phyloP scores from a whole-genome alignment of 2,329 filamentous ascomycete species.

The Balansia obtecta region DNA sequence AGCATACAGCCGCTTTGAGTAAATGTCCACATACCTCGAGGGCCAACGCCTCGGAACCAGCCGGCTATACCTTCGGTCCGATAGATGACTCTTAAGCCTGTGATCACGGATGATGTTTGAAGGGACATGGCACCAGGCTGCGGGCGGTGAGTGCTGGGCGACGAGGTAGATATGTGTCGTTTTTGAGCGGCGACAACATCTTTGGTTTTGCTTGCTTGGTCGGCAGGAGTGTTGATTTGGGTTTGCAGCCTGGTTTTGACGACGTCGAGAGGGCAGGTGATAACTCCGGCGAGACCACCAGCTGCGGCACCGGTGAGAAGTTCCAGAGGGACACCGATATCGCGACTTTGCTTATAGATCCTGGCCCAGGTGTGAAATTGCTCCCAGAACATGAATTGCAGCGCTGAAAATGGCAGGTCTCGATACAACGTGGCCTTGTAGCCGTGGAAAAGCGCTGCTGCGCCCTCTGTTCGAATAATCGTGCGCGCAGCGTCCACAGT shows the following conservation, averaged over 20 bases:
- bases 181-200: conserved; percentile 39
- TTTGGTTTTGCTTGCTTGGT: conserved; percentile 14
- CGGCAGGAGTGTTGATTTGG: conserved; percentile 46
- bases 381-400: conserved; percentile 98
- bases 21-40: conserved; percentile 89
- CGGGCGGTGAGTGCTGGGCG: conserved; percentile 71
- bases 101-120: conserved; percentile 80
- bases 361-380: conserved; percentile 78
- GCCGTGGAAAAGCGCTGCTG: conserved; percentile 83
- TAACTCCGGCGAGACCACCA: conserved; percentile 82
- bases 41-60: conserved; percentile 91
- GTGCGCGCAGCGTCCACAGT: conserved; percentile 76
- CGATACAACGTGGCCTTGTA: conserved; percentile 93
- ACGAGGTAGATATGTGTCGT: conserved; percentile 77
- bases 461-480: conserved; percentile 72
- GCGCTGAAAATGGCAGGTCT: conserved; percentile 86
- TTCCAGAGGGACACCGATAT: conserved; percentile 78
- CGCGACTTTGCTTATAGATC: conserved; percentile 62
- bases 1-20: conserved; percentile 96
- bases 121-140: conserved; percentile 68
- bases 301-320: conserved; percentile 81
- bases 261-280: conserved; percentile 93
- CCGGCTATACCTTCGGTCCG: conserved; percentile 76
- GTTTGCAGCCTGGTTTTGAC: conserved; percentile 96
- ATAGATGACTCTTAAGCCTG: conserved; percentile 78